Percentiles rank a stretch among this genome's conserved stretches.
These are phyloP conservation scores for Vitis hybrid DNA, from an alignment of 177 flowering plant genomes.

Conservation along the genomic window DNA sequence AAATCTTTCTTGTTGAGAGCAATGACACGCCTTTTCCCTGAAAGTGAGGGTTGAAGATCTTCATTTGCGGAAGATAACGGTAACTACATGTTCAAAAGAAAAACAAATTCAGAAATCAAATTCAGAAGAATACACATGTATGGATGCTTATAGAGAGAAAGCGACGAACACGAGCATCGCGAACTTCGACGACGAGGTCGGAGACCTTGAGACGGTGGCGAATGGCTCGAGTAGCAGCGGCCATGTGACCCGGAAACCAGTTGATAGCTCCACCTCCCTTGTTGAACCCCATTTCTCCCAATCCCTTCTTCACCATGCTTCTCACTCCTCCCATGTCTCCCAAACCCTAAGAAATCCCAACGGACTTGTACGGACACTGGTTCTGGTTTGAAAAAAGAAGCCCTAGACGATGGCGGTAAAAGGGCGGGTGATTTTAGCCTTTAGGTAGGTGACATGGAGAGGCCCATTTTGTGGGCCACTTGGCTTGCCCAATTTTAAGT, in stretches of 20 bases:
- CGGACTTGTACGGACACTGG: too few species aligned
- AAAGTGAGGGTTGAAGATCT: slow-evolving; percentile 67
- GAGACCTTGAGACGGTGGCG: slow-evolving; percentile 82
- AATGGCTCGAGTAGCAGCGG: slow-evolving; percentile 91
- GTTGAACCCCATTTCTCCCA: slow-evolving; percentile 76
- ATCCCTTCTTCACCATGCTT: slow-evolving; percentile 43
- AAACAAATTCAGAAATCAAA: not conserved
- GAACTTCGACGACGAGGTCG: slow-evolving; percentile 90
- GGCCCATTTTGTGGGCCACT: too few species aligned
- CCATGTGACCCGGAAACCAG: slow-evolving; percentile 99
- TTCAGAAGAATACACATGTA: not conserved
- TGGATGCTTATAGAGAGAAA: not conserved
- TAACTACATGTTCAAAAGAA: slow-evolving; percentile 40
- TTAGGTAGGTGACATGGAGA: too few species aligned
- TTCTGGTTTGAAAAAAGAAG: too few species aligned
- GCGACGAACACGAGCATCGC: slow-evolving; percentile 72
- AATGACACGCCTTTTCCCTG: slow-evolving; percentile 70
- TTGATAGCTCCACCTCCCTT: slow-evolving; percentile 73
- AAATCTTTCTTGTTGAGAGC: slow-evolving; percentile 94
- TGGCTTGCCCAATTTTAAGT: too few species aligned
- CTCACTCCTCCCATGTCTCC: slow-evolving; percentile 31
- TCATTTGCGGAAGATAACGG: slow-evolving; percentile 82
- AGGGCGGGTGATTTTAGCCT: too few species aligned
- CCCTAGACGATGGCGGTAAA: too few species aligned
- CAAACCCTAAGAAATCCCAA: not conserved